phyloP scores from a whole-genome alignment of 1,139 yeast genomes.

The Pichia terricola region DNA sequence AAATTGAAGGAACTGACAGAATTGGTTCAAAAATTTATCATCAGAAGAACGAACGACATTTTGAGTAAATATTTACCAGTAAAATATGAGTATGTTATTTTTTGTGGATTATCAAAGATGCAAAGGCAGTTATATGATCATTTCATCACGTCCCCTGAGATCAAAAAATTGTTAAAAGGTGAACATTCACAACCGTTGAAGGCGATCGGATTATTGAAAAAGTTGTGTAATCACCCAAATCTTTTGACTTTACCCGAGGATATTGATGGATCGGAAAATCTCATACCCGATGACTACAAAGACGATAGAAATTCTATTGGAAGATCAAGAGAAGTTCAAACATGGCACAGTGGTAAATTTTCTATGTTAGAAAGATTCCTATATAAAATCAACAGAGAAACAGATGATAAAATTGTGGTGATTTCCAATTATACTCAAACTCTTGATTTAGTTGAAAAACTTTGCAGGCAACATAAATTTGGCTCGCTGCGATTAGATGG shows the following conservation, averaged over 20 bases:
- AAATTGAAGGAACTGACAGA: conserved; percentile 65
- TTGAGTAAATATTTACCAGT: conserved; percentile 89
- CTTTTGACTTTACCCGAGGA: conserved; percentile 68
- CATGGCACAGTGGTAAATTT: conserved; percentile 55
- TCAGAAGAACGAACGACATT: conserved; percentile 91
- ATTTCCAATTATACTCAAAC: conserved; percentile 95
- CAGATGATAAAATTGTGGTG: conserved; percentile 88
- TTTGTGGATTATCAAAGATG: conserved; percentile 73
- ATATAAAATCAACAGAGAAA: conserved; percentile 62
- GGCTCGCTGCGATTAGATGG: conserved; percentile 89
- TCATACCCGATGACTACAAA: conserved; percentile 70
- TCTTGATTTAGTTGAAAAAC: conserved; percentile 74
- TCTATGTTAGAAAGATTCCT: conserved; percentile 66
- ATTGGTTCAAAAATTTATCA: conserved; percentile 81
- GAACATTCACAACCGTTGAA: conserved; percentile 74
- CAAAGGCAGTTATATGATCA: conserved; percentile 65
- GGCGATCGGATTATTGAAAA: conserved; percentile 82
- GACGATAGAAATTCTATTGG: conserved; percentile 28
- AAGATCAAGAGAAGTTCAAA: conserved; percentile 47
- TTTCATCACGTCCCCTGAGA: conserved; percentile 75
- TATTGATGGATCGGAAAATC: conserved; percentile 53
- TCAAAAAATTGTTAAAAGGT: conserved; percentile 60
- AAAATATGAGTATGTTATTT: conserved; percentile 91
- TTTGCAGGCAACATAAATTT: conserved; percentile 69
- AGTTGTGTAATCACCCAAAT: conserved; percentile 91